phyloP scores from a whole-genome alignment of 768 basidiomycete genomes.

The Hirschioporus abietinus region DNA sequence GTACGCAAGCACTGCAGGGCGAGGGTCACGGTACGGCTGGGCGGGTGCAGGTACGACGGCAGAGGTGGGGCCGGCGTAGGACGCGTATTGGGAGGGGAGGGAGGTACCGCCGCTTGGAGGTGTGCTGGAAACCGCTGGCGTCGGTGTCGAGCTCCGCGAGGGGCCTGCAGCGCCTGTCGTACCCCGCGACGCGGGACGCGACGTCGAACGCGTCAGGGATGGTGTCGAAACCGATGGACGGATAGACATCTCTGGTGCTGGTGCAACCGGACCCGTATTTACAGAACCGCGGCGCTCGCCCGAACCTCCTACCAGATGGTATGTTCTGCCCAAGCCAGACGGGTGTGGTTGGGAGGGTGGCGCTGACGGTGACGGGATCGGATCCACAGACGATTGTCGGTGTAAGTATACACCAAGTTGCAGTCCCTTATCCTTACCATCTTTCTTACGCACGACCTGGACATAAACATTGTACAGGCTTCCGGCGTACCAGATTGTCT shows the following conservation, averaged over 20 bases:
- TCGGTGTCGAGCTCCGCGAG: constrained; percentile 37
- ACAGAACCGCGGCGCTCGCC: background rate
- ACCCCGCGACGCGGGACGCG: constrained; percentile 25
- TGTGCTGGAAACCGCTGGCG: constrained; percentile 9
- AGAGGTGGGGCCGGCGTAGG: constrained; percentile 41
- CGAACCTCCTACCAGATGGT: background rate
- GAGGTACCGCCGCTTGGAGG: background rate
- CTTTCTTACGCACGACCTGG: constrained; percentile 81
- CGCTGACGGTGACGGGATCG: constrained; percentile 66
- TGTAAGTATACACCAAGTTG: constrained; percentile 90
- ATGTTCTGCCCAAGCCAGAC: background rate
- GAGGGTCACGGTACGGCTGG: constrained; percentile 74
- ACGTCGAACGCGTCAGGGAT: constrained; percentile 25
- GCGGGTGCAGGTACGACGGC: constrained; percentile 33
- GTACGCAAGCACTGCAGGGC: constrained; percentile 67
- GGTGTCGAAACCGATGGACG: constrained; percentile 24
- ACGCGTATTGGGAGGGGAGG: constrained; percentile 16
- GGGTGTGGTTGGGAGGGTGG: constrained; percentile 24
- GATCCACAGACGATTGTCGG: constrained; percentile 76
- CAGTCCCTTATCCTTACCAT: constrained; percentile 31
- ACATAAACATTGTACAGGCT: constrained; percentile 86
- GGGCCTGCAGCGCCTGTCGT: constrained; percentile 16
- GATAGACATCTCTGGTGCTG: constrained; percentile 11
- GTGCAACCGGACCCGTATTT: background rate
- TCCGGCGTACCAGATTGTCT: constrained; percentile 88